Base-by-base conservation (phyloP, 345 rosid species). In the Arabidopsis arenosa region DNA sequence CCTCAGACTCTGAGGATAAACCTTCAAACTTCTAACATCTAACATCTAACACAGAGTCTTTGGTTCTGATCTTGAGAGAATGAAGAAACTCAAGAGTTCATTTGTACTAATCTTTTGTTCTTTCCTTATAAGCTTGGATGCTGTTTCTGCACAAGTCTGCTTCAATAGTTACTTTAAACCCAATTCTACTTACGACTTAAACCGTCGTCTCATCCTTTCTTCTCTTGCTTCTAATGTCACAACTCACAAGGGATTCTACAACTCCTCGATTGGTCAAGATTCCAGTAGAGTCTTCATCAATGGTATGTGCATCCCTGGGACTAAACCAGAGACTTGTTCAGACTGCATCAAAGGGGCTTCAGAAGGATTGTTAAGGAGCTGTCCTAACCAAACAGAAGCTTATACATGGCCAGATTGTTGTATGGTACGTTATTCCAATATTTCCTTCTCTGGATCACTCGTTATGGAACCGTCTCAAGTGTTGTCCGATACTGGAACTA, bases 301-400 rank as follows among this genome's bases (percentile, higher is more conserved):
- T n/a, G 81, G 61, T 0, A 81, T 84, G 55, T 86, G 90, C 30
- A 78, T 75, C 30, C 85, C 80, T 6, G 85, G 81, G 47, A 28
- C 79, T 4, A 28, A 5, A 17, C 66, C 77, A 6, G 77, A 11
- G 3, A 40, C 13, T 44, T 86, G 85, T 21, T 64, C 54, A 2
- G 6, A 10, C 13, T 84, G 88, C 53, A 52, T 86, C 64, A 78
- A 39, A 17, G 44, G 32, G n/a, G 69, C 82, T 8, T 36, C 62
- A 10, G 30, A 45, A 7, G 15, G 28, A 6, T 61, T 81, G 5
- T 36, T 53, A 41, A 14, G 15, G 6, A 33, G 3, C 9, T 86
- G 88, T 55, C 82, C 80, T 2, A 71, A 68, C 63, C 81, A 49
- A 28, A 82, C 72, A 32, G 81, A 85, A 41, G 86, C 83, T 32